Base-by-base conservation (phyloP, 306 rosid species). In the Sicyos edulis region DNA sequence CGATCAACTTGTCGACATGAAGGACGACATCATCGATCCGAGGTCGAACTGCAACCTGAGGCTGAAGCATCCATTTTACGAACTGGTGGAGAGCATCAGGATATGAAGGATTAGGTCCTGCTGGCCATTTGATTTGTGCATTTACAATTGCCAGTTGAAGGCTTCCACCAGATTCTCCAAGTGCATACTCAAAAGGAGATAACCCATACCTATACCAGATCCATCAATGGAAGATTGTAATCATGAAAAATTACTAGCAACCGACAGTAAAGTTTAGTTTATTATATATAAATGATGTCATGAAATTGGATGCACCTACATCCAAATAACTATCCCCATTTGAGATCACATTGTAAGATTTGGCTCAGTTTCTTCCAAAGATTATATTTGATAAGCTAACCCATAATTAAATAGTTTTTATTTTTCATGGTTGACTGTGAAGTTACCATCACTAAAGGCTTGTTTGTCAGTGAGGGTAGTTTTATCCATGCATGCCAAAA, bases 101-200 rank as follows among this genome's bases (percentile, higher is more conserved):
- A 80, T 91, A 42, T 42, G 47, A 83, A 55, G 92, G 90, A 78
- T 91, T 93, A 22, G 89, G 95, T 68, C 95, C 95, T 29, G 89
- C 79, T 62, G 99, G 99, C 96, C 97, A 95, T 79, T 91, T 95
- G 65, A 91, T 71, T 82, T 95, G 97, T 29, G 90, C 96, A 83
- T 95, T 95, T 55, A 91, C 80, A 75, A 91, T 65, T 72, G 99
- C 99, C 85, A 91, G 76, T 72, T 89, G 99, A 75, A 95, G 91
- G 84, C 97, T 91, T 75, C 99, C 99, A 78, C 96, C 99, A 68
- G 99, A 86, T 83, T 95, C 99, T 67, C 95, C 99, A 71, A 95
- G 97, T 22, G 92, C 99, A 83, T 95, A 95, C 75, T 95, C 97
- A 80, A 95, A 95, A 21, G 99, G 99, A 81, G 99, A 91, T 74